Conservation (phyloP, 2,329 filamentous ascomycete genomes). For the Neopestalotiopsis sp. region DNA sequence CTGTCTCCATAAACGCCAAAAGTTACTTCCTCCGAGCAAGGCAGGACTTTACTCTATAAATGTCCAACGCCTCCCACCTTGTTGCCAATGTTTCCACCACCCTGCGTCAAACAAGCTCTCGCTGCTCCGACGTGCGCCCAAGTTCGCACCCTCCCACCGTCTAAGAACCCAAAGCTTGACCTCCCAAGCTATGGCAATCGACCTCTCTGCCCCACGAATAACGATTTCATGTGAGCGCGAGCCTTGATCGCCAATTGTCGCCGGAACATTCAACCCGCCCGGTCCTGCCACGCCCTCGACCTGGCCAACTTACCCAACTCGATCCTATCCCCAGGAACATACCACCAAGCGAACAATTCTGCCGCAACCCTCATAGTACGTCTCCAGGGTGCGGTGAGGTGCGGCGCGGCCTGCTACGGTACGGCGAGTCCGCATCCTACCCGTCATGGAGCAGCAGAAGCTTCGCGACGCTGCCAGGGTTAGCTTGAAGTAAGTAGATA, state of each 20-base stretch:
- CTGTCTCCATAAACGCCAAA: neutral
- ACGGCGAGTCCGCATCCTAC: neutral
- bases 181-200: slow-evolving; percentile 39
- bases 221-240: slow-evolving; percentile 39
- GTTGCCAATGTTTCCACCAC: slow-evolving; percentile 37
- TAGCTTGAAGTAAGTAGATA: slow-evolving; percentile 34
- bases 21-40: neutral
- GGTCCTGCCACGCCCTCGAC: slow-evolving; percentile 18
- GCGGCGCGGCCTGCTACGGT: neutral
- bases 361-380: neutral
- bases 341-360: neutral
- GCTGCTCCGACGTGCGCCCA: slow-evolving; percentile 30
- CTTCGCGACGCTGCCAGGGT: slow-evolving; percentile 32
- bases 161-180: slow-evolving; percentile 11
- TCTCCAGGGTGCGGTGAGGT: neutral
- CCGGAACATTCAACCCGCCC: slow-evolving; percentile 19
- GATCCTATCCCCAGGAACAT: neutral
- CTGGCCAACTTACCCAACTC: slow-evolving; percentile 7
- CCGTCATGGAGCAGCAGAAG: slow-evolving; percentile 27
- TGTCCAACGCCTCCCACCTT: slow-evolving; percentile 24
- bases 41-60: neutral
- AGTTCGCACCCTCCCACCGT: slow-evolving; percentile 25
- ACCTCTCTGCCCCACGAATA: slow-evolving; percentile 28
- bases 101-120: slow-evolving; percentile 31
- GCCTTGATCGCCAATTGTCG: slow-evolving; percentile 35